Evolutionary conservation across 2,329 filamentous ascomycete species (phyloP), one percentile per base, ranked within the genome.

Genomic region (Daldinia sp.): DNA sequence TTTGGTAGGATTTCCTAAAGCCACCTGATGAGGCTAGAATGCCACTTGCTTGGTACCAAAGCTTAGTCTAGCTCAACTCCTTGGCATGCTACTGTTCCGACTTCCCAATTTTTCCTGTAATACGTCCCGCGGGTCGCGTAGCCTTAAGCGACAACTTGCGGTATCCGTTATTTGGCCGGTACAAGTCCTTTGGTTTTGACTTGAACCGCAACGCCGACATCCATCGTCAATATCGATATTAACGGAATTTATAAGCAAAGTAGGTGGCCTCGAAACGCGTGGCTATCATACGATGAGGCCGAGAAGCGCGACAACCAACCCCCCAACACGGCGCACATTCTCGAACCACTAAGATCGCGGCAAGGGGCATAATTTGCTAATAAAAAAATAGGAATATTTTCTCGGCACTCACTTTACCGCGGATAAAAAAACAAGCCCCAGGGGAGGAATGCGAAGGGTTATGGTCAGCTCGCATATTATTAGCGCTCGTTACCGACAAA

Each of bases 21-120:
- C 53, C 54, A 61, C 47, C 61, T 58, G 60, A 19, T 64, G 49
- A 41, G 57, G 50, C 47, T 61, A 43, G 49, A n/a, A 63, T 66
- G 25, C 25, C n/a, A 8, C 39, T 30, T 43, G 30, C 25, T 19
- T 55, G 15, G 23, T 23, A 50, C 15, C 27, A 50, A 58, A 63
- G 53, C 58, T 61, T 62, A 32, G 48, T 41, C 19, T 45, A 15
- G 30, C 43, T 27, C 32, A 48, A 30, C 10, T 52, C 9, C 55
- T 60, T 64, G 58, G 58, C 61, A 27, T n/a, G 13, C n/a, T 34
- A n/a, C 10, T 35, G 37, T 51, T 49, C 25, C 41, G 23, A 41
- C 1, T 19, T n/a, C 30, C 13, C 4, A 61, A 21, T 11, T 9
- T 29, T 49, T 43, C 17, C 5, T 3, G 13, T 27, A n/a, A 21